Percentiles rank a stretch among this genome's conserved stretches.
phyloP scores from a whole-genome alignment of 139 green algal genomes.

The Coelastrella sp. region DNA sequence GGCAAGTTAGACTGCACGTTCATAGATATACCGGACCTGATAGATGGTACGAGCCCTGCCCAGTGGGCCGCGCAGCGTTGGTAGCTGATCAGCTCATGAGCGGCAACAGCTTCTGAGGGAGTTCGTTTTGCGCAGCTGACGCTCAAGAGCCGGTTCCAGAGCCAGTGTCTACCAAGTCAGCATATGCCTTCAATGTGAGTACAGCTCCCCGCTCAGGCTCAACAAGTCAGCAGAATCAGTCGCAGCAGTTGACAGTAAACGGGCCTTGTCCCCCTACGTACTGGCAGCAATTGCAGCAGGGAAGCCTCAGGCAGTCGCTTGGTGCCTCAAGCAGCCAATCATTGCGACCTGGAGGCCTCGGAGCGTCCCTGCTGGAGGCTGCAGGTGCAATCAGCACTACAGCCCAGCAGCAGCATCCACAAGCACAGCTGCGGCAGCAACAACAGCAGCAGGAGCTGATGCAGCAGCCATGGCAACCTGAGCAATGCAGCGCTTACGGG shows the following conservation, averaged over 20 bases:
- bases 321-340: not conserved
- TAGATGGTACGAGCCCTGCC: too few species aligned
- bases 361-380: not conserved
- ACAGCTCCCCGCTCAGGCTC: not conserved
- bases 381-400: not conserved
- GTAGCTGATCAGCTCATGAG: not conserved
- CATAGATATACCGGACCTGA: not conserved
- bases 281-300: not conserved
- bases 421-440: too few species aligned
- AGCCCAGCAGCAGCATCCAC: not conserved
- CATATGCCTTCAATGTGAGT: not conserved
- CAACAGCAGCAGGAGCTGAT: not conserved
- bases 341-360: not conserved
- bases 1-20: not conserved
- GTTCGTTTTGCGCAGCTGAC: not conserved
- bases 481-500: not conserved
- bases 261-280: not conserved
- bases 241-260: not conserved
- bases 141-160: not conserved
- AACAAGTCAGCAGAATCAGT: not conserved
- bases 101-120: not conserved
- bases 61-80: not conserved
- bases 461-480: not conserved
- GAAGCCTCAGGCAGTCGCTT: not conserved
- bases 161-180: not conserved